Evolutionary conservation across 2,329 filamentous ascomycete genomes (phyloP).

Genomic region (Sclerotiophoma versabilis): DNA sequence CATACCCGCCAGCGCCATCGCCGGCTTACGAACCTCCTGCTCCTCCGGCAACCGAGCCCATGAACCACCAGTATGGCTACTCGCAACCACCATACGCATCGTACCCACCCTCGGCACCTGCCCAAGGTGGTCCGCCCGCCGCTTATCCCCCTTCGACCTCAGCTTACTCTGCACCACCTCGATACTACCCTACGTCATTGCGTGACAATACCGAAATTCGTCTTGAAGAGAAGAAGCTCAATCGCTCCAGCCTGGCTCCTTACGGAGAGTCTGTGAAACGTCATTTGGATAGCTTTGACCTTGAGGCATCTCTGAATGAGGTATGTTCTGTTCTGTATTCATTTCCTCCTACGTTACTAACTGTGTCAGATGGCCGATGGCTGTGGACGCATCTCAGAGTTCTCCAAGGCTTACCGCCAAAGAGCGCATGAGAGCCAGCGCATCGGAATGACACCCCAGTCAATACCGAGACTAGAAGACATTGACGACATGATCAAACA

Average conservation of each 20-base stretch:
- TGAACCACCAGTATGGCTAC: conserved; percentile 52
- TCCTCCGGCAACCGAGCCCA: conserved; percentile 46
- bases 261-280: conserved; percentile 65
- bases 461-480: conserved; percentile 58
- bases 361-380: conserved; percentile 53
- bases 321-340: conserved; percentile 38
- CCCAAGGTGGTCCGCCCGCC: conserved; percentile 45
- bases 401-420: conserved; percentile 58
- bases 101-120: conserved; percentile 51
- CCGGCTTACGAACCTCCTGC: conserved; percentile 47
- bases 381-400: conserved; percentile 55
- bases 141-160: conserved; percentile 52
- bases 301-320: conserved; percentile 61
- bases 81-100: conserved; percentile 51
- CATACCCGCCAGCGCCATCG: conserved; percentile 44
- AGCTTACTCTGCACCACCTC: conserved; percentile 50
- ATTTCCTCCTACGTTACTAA: conserved; percentile 17
- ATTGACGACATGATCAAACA: conserved; percentile 62
- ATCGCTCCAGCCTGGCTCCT: conserved; percentile 40
- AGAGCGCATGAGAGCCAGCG: conserved; percentile 60
- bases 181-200: conserved; percentile 48
- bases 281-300: conserved; percentile 68
- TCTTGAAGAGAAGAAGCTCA: conserved; percentile 48
- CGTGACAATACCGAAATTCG: conserved; percentile 46
- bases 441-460: conserved; percentile 54